Evolutionary conservation across 129 eudicot species (phyloP).

Genomic region (Artemisia tridentata): DNA sequence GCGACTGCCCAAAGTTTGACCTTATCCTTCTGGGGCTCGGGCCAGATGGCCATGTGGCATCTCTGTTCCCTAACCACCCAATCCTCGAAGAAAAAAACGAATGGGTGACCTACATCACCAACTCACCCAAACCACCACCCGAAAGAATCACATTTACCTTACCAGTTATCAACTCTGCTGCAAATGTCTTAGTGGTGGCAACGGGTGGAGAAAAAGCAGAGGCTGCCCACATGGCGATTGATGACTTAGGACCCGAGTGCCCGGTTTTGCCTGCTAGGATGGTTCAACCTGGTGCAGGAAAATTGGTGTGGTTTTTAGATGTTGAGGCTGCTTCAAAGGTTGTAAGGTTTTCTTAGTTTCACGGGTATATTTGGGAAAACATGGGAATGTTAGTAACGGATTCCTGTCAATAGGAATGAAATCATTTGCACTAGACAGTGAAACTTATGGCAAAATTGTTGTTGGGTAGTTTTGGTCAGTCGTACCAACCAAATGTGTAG

Average conservation of each 20-base stretch:
- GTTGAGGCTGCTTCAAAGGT: conserved; percentile 59
- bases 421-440: not conserved
- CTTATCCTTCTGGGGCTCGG: conserved; percentile 62
- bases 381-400: conserved; percentile 2
- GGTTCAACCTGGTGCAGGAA: conserved; percentile 56
- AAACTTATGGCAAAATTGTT: too few relatives aligned
- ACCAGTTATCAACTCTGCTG: conserved; percentile 68
- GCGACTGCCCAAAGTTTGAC: conserved; percentile 75
- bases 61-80: conserved; percentile 52
- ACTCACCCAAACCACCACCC: conserved; percentile 57
- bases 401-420: not conserved
- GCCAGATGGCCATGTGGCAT: conserved; percentile 61
- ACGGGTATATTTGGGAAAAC: not conserved
- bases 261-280: conserved; percentile 52
- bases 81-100: conserved; percentile 40
- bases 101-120: conserved; percentile 57
- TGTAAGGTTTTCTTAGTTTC: conserved; percentile 26
- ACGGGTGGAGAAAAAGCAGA: conserved; percentile 61
- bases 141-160: conserved; percentile 64
- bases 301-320: conserved; percentile 74
- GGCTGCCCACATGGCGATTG: conserved; percentile 43
- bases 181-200: conserved; percentile 53
- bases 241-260: conserved; percentile 32
- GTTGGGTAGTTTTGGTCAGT: too few relatives aligned
- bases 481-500: too few relatives aligned